phyloP scores from a whole-genome alignment of 129 eudicot species.

The sunflower (Helianthus annuus) region DNA sequence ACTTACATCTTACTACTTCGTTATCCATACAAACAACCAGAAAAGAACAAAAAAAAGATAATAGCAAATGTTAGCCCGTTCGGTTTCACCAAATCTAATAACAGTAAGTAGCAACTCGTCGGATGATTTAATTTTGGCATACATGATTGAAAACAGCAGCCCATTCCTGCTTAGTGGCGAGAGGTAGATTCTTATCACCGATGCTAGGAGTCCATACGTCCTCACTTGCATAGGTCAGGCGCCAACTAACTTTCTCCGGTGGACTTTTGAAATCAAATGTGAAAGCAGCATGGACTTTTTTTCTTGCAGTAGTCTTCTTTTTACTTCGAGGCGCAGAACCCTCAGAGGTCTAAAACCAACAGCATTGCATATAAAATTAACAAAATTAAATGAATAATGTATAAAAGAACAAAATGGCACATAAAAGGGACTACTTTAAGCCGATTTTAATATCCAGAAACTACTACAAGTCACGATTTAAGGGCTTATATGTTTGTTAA shows the following conservation, averaged over 20 bases:
- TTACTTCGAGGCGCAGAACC: slow-evolving; percentile 36
- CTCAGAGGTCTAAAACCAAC: slow-evolving; percentile 30
- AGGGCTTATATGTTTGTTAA: no score
- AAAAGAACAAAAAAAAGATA: background rate
- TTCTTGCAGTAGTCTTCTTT: slow-evolving; percentile 41
- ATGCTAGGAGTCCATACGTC: slow-evolving; percentile 48
- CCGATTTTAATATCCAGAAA: background rate
- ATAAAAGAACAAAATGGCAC: background rate
- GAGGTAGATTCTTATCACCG: slow-evolving; percentile 33
- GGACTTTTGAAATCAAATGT: slow-evolving; percentile 42
- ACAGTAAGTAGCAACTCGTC: background rate
- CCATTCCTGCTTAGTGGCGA: slow-evolving; percentile 43
- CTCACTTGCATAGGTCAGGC: slow-evolving; percentile 27
- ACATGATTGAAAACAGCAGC: slow-evolving; percentile 40
- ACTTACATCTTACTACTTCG: slow-evolving; percentile 15
- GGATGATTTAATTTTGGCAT: slow-evolving; percentile 17
- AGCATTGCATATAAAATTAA: background rate
- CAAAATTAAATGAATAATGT: background rate
- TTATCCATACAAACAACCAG: slow-evolving; percentile 17
- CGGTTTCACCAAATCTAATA: background rate
- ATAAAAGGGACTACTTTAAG: background rate
- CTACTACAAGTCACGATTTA: no score
- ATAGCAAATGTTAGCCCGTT: slow-evolving; percentile 1
- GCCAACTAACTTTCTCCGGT: slow-evolving; percentile 44
- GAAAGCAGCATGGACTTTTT: slow-evolving; percentile 32